Evolutionary conservation across 2,329 filamentous ascomycete species (phyloP), one percentile per base, ranked within the genome.

Genomic region (Diaporthe aspalathi): DNA sequence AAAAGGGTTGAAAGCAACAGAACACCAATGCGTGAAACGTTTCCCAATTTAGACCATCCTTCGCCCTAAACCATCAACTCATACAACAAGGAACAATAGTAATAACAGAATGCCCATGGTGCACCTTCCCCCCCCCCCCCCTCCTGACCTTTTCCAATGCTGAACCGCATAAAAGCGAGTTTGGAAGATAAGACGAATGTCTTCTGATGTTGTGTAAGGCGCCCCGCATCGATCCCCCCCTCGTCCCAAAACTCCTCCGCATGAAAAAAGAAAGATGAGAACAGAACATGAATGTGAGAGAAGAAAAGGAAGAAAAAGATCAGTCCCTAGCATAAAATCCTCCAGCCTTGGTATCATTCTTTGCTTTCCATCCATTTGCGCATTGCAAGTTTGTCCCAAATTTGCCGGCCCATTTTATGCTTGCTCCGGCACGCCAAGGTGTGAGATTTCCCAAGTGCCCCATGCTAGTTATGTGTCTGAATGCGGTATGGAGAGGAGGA

Each of bases 371-470:
- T 63, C 54, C 62, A 14, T 54, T 43, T 72, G 53, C 67, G 24
- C 54, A 40, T 65, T 45, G 52, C 70, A 45, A 38, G 27, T 47
- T 22, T 63, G 50, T 67, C 50, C 65, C 57, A 56, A 62, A 50
- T 70, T n/a, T 70, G 45, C 56, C 62, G 40, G 60, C 67, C 57
- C 54, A 57, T 68, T 57, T 60, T 50, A 52, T 52, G 53, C 50
- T 50, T 40, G 40, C 53, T 71, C 67, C 60, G 45, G 47, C 67
- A 72, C 67, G 57, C 67, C 67, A 70, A 67, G 62, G 52, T 56
- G 35, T 62, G 22, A 29, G 45, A 56, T 67, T 43, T 53, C 56
- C 60, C 60, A 65, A n/a, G 45, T 27, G 60, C 29, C 60, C 29
- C 60, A 65, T 50, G 60, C 60, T 66, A n/a, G 24, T 62, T 27